Evolutionary conservation across 306 rosid species (phyloP).

Genomic region (Gastrolobium villosum): DNA sequence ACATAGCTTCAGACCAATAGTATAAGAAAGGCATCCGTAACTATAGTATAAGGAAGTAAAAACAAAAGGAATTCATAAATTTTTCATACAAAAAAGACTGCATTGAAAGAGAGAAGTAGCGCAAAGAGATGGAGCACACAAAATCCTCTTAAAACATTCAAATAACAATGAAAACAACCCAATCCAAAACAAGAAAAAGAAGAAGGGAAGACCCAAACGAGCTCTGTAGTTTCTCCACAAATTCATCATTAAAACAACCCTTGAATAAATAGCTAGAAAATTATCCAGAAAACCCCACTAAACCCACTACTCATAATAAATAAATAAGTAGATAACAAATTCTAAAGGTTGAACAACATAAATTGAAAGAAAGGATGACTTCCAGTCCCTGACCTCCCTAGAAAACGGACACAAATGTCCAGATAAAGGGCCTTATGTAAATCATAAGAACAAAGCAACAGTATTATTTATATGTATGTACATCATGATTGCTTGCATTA

Average conservation of each 20-base stretch:
- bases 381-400: conserved; percentile 26
- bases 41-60: neutral
- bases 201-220: neutral
- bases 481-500: conserved; percentile 38
- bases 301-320: conserved; percentile 30
- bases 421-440: conserved; percentile 20
- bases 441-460: neutral
- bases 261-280: neutral
- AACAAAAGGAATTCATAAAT: neutral
- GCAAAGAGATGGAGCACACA: neutral
- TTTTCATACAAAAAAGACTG: neutral
- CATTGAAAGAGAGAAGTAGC: neutral
- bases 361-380: neutral
- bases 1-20: neutral
- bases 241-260: conserved; percentile 9
- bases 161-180: neutral
- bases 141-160: conserved; percentile 4
- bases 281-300: conserved; percentile 13
- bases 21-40: neutral
- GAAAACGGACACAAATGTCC: conserved; percentile 19
- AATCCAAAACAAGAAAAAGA: neutral
- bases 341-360: conserved; percentile 31
- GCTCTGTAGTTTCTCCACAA: conserved; percentile 22
- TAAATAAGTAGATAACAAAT: conserved; percentile 24
- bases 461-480: neutral